Base-by-base conservation (phyloP, 129 eudicot species). In the Heracleum sosnowskyi region DNA sequence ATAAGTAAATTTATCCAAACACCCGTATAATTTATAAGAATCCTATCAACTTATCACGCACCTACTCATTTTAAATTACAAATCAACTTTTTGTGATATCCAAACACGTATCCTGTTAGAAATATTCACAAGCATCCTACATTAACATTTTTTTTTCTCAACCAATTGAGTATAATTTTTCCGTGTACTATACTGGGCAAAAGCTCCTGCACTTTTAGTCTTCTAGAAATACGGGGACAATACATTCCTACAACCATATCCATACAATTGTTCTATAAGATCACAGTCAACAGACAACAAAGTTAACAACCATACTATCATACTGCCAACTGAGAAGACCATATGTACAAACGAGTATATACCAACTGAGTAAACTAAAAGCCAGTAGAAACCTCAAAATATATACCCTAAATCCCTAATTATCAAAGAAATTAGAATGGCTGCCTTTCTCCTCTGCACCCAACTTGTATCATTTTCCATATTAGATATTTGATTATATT, bases 381-480 rank as follows among this genome's bases (percentile, higher is more conserved):
- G 35, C 36, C 37, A 13, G 55, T 44, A 26, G 76, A 73, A 44
- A 29, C 77, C 29, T 28, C 39, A 28, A 29, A 29, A 10, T 20
- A 28, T 74, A 74, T 44, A 31, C 51, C n/a, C n/a, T n/a, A n/a
- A n/a, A n/a, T n/a, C n/a, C 49, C 76, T 73, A 44, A 33, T 73
- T 53, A 74, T 12, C 34, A 74, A 44, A 74, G 6, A 26, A 44
- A 40, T 44, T 74, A 26, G 39, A 74, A 13, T 44, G 7, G 40
- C 34, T 42, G 60, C 24, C 13, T 44, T 44, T 29, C 12, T 26
- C 37, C 31, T 74, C 77, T 44, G 49, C 55, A 72, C 33, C n/a
- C 26, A 78, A 82, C 79, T 75, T 69, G 77, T 76, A 28, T 86
- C 77, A 45, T 81, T 81, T 73, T 85, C 90, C 90, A 82, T 83